Percentiles rank a stretch among this genome's conserved stretches.
phyloP scores from a whole-genome alignment of 2,329 filamentous ascomycete genomes.

The Xylaria polymorpha region DNA sequence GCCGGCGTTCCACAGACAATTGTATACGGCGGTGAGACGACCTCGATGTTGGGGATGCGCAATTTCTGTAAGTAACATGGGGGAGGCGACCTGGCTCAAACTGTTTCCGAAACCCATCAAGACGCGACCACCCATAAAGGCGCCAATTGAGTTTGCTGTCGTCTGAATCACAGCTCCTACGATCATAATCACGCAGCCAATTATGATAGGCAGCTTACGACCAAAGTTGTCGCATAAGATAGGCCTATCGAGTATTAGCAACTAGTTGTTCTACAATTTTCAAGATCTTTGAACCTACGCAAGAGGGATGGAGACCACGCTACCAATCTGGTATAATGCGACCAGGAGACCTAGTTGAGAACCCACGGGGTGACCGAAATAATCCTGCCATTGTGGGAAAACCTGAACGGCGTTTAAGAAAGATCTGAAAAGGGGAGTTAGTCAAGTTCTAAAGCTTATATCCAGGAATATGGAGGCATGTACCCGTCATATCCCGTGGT shows the following conservation, averaged over 20 bases:
- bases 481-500: constrained; percentile 69
- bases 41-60: constrained; percentile 66
- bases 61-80: constrained; percentile 64
- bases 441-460: constrained; percentile 15
- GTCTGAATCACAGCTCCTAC: constrained; percentile 68
- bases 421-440: constrained; percentile 49
- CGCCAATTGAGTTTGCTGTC: constrained; percentile 56
- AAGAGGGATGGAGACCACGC: constrained; percentile 66
- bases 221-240: constrained; percentile 66
- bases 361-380: constrained; percentile 60
- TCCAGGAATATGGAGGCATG: constrained; percentile 30
- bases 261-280: background rate
- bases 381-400: constrained; percentile 58
- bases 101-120: constrained; percentile 68
- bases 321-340: constrained; percentile 70
- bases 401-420: constrained; percentile 60
- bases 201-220: constrained; percentile 57
- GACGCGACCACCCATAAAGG: constrained; percentile 67
- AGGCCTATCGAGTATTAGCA: constrained; percentile 52
- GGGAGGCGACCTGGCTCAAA: constrained; percentile 63
- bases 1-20: constrained; percentile 63
- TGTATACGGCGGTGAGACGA: constrained; percentile 65
- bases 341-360: constrained; percentile 63
- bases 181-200: constrained; percentile 64
- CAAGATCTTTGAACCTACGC: constrained; percentile 54